Conservation (phyloP, 129 eudicot species). For the Calendula officinalis region DNA sequence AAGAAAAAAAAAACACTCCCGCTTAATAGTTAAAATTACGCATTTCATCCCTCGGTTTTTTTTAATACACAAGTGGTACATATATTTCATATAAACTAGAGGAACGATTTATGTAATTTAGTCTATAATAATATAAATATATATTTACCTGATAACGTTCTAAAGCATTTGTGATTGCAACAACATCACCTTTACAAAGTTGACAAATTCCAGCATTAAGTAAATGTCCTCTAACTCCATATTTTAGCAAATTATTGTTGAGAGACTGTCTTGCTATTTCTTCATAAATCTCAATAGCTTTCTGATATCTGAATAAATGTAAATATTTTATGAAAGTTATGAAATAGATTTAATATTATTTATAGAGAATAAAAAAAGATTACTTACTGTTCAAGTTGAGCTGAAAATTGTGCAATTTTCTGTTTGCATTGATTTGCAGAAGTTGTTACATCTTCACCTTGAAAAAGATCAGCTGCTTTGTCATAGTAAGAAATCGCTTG, state of each 20-base stretch:
- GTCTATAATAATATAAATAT: too few species aligned
- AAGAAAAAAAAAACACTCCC: slow-evolving; percentile 15
- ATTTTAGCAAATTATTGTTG: slow-evolving; percentile 53
- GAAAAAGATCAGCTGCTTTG: slow-evolving; percentile 72
- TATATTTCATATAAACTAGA: too few species aligned
- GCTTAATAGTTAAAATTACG: neutral
- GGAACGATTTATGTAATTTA: too few species aligned
- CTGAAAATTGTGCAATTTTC: slow-evolving; percentile 74
- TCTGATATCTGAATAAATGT: slow-evolving; percentile 41
- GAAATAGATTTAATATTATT: neutral
- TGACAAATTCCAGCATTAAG: slow-evolving; percentile 75
- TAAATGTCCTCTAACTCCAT: slow-evolving; percentile 68
- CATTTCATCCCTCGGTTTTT: too few species aligned
- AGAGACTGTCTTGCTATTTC: slow-evolving; percentile 55
- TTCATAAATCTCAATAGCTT: slow-evolving; percentile 52
- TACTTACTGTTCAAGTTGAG: slow-evolving; percentile 60
- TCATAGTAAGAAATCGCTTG: slow-evolving; percentile 66
- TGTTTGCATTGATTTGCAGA: slow-evolving; percentile 77
- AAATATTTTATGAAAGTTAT: neutral
- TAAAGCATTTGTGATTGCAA: slow-evolving; percentile 63
- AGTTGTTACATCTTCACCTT: slow-evolving; percentile 77
- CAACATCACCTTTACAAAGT: slow-evolving; percentile 59
- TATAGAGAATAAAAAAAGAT: slow-evolving; percentile 9
- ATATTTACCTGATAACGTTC: slow-evolving; percentile 52
- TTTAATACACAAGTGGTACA: too few species aligned